A percentile compares a stretch with the other conserved stretches of the same genome.
These are phyloP conservation scores for Fusarium mexicanum DNA, from an alignment of 2,329 filamentous ascomycete species.

Conservation along the genomic window DNA sequence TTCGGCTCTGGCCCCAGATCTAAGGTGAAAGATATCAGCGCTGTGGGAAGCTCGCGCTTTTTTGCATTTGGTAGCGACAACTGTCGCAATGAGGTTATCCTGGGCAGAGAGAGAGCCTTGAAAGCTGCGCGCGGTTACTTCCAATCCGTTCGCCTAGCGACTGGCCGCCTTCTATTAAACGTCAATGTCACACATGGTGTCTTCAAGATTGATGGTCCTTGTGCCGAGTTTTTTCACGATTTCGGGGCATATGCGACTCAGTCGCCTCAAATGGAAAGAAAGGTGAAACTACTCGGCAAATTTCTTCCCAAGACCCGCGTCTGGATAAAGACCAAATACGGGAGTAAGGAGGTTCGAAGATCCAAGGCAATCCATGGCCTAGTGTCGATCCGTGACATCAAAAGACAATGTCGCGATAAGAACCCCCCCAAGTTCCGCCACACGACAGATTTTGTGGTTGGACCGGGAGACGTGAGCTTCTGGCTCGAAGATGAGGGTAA, in stretches of 20 bases:
- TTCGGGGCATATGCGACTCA: conserved; percentile 32
- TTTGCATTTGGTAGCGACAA: conserved; percentile 54
- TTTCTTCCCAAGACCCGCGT: conserved; percentile 53
- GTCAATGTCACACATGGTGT: conserved; percentile 64
- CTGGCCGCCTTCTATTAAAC: conserved; percentile 64
- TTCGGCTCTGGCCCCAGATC: conserved; percentile 57
- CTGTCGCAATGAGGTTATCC: conserved; percentile 42
- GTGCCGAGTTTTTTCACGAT: conserved; percentile 49
- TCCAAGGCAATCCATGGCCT: conserved; percentile 46
- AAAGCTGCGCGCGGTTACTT: conserved; percentile 63
- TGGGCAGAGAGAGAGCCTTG: conserved; percentile 45
- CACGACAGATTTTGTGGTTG: conserved; percentile 42
- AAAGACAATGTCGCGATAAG: conserved; percentile 17
- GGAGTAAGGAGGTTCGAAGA: conserved; percentile 44
- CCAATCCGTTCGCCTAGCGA: conserved; percentile 63
- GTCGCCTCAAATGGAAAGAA: neutral
- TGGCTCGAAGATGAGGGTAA: conserved; percentile 41
- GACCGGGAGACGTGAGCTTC: conserved; percentile 48
- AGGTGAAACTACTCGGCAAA: conserved; percentile 47
- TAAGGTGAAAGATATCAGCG: conserved; percentile 46
- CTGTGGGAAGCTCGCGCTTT: conserved; percentile 59
- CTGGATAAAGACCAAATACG: conserved; percentile 44
- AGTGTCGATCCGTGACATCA: conserved; percentile 38
- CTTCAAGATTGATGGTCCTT: conserved; percentile 55
- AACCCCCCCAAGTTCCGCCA: conserved; percentile 35